phyloP scores from a whole-genome alignment of 2,329 filamentous ascomycete genomes.

The Neophaeococcomyces mojaviensis region DNA sequence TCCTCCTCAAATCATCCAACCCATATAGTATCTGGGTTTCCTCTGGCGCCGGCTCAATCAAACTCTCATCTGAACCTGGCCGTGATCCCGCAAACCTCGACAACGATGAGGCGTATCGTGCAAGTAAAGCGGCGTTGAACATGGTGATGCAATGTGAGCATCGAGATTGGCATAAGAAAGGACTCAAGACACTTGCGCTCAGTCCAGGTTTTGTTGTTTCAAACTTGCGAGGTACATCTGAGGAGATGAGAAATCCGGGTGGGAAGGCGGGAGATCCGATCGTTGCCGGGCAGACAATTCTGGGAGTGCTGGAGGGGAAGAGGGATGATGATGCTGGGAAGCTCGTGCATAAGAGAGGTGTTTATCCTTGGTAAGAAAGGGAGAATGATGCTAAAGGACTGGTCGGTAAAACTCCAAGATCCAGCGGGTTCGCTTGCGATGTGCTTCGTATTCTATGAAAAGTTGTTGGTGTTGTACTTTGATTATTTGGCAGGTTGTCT shows the following conservation, averaged over 20 bases:
- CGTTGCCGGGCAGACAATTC: slow-evolving; percentile 34
- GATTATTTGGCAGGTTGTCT: no score
- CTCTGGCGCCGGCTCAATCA: slow-evolving; percentile 27
- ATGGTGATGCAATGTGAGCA: slow-evolving; percentile 46
- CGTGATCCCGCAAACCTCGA: no score
- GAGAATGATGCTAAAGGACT: no score
- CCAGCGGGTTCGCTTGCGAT: no score
- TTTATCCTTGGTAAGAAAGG: slow-evolving; percentile 10
- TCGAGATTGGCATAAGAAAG: slow-evolving; percentile 33
- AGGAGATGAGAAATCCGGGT: slow-evolving; percentile 25
- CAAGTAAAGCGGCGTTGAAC: slow-evolving; percentile 34
- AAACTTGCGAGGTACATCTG: slow-evolving; percentile 29
- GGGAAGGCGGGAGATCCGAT: slow-evolving; percentile 24
- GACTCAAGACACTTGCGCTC: slow-evolving; percentile 42
- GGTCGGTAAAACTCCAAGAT: no score
- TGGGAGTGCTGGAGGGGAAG: slow-evolving; percentile 34
- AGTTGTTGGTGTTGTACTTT: no score
- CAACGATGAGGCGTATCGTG: slow-evolving; percentile 5
- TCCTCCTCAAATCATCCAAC: slow-evolving; percentile 26
- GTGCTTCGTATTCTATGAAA: no score
- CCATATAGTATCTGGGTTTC: slow-evolving; percentile 31
- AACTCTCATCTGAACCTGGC: no score
- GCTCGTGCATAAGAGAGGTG: slow-evolving; percentile 10
- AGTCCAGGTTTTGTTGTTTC: slow-evolving; percentile 43
- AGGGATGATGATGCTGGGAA: slow-evolving; percentile 34